Conservation (phyloP, 306 rosid genomes). For the Cucumis melo region DNA sequence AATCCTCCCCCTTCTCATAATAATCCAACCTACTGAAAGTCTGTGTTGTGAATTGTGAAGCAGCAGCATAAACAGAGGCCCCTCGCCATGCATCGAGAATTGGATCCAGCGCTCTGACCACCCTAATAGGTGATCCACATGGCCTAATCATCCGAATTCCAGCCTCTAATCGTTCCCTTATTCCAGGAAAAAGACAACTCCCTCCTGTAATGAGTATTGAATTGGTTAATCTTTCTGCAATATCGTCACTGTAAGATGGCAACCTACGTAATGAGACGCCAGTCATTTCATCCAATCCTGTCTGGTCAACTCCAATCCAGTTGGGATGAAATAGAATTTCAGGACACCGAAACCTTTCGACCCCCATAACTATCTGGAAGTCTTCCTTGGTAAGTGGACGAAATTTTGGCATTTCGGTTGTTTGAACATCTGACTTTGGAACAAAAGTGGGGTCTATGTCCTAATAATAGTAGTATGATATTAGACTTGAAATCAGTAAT, state of each 20-base stretch:
- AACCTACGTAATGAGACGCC: constrained; percentile 78
- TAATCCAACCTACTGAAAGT: constrained; percentile 72
- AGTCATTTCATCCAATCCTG: constrained; percentile 84
- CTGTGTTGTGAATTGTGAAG: constrained; percentile 49
- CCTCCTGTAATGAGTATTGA: constrained; percentile 81
- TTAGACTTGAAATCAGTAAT: background rate
- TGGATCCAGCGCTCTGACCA: constrained; percentile 75
- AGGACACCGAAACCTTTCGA: constrained; percentile 94
- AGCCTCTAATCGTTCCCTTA: constrained; percentile 64
- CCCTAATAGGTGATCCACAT: constrained; percentile 55
- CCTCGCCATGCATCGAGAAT: constrained; percentile 95
- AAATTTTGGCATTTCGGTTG: constrained; percentile 37
- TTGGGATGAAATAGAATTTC: constrained; percentile 77
- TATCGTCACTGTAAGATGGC: constrained; percentile 25
- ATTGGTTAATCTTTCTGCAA: constrained; percentile 52
- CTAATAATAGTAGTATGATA: constrained; percentile 18
- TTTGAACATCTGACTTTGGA: constrained; percentile 51
- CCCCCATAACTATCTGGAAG: constrained; percentile 64
- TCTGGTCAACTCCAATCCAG: constrained; percentile 86
- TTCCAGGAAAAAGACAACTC: constrained; percentile 69
- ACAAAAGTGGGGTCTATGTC: constrained; percentile 78
- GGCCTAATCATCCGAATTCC: constrained; percentile 83
- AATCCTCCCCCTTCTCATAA: constrained; percentile 79
- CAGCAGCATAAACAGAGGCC: constrained; percentile 67
- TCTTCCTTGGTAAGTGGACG: constrained; percentile 73